These are phyloP conservation scores for Eucalyptus polybractea DNA, from an alignment of 345 rosid species.

Conservation along the genomic window DNA sequence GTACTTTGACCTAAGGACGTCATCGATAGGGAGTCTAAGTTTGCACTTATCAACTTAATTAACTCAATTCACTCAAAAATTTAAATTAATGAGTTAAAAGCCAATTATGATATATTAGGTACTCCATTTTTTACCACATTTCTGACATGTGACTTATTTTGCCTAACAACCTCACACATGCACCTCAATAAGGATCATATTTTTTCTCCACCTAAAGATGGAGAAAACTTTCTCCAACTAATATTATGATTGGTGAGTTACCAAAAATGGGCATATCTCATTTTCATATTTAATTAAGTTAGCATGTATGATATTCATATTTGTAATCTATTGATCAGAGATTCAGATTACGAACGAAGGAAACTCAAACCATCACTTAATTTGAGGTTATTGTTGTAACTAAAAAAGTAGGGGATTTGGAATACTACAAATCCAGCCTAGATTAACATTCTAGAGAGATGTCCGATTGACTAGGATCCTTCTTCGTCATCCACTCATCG, in stretches of 20 bases:
- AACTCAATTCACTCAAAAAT: not conserved
- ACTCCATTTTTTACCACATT: not conserved
- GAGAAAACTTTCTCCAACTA: not conserved
- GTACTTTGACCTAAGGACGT: not conserved
- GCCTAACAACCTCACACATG: not conserved
- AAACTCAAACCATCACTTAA: not conserved
- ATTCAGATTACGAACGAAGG: fast-evolving
- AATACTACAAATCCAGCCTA: not conserved
- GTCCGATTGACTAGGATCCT: not conserved
- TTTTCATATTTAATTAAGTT: not conserved
- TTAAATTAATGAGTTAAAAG: not conserved
- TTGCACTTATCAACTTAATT: not conserved
- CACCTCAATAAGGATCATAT: not conserved
- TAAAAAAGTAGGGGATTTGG: not conserved
- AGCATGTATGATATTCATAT: not conserved
- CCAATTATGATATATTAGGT: not conserved
- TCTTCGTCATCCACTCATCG: not conserved
- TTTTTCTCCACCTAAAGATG: not conserved
- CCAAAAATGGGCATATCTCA: not conserved
- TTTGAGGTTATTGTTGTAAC: not conserved
- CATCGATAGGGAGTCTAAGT: not conserved
- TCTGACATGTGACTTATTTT: not conserved
- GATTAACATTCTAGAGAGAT: not conserved
- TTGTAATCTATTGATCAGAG: not conserved
- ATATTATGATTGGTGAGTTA: not conserved